phyloP scores from a whole-genome alignment of 2,329 filamentous ascomycete species.

The Orbilia oligospora region DNA sequence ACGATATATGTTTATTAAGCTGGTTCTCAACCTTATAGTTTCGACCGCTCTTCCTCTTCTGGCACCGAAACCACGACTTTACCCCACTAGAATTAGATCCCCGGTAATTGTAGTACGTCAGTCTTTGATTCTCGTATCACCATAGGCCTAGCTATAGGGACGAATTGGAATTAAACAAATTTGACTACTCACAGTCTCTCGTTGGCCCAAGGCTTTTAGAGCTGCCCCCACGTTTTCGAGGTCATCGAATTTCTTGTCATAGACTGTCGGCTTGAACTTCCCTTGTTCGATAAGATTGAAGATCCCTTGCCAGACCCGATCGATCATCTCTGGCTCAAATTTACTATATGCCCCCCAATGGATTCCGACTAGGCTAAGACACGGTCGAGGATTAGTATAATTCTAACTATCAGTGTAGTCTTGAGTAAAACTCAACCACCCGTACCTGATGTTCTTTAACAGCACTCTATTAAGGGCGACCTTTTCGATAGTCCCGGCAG shows the following conservation, averaged over 20 bases:
- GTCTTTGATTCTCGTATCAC: background rate
- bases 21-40: too few relatives aligned
- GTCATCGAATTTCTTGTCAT: slow-evolving; percentile 85
- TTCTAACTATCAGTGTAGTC: too few relatives aligned
- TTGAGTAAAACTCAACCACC: background rate
- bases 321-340: slow-evolving; percentile 79
- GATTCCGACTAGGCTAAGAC: slow-evolving; percentile 81
- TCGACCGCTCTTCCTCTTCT: slow-evolving; percentile 73
- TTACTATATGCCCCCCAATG: slow-evolving; percentile 90
- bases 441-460: slow-evolving; percentile 67
- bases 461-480: slow-evolving; percentile 92
- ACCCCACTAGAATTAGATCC: slow-evolving; percentile 77
- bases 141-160: background rate
- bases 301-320: slow-evolving; percentile 84
- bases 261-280: slow-evolving; percentile 86
- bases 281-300: slow-evolving; percentile 82
- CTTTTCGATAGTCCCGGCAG: slow-evolving; percentile 88
- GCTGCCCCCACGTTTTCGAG: slow-evolving; percentile 84
- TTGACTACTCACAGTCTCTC: slow-evolving; percentile 73
- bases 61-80: slow-evolving; percentile 93
- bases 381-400: background rate
- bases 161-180: background rate
- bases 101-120: slow-evolving; percentile 5
- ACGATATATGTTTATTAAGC: too few relatives aligned
- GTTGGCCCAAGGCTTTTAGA: slow-evolving; percentile 80